Conservation (phyloP, 805 yeast genomes). For the Starmerella tilneyi region DNA sequence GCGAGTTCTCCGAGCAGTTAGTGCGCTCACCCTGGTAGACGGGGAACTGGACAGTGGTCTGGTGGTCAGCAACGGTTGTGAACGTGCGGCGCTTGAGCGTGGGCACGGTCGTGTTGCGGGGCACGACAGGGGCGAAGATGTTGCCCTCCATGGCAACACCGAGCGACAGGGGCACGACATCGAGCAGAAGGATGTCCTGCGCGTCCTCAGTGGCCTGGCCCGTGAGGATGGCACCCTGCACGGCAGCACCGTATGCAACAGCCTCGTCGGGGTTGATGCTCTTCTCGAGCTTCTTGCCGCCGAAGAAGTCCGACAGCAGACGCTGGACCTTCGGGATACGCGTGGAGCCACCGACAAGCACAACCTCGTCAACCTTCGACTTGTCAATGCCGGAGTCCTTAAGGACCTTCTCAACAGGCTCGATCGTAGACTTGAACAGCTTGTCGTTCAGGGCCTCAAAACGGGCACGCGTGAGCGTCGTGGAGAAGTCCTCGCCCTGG, state of each 20-base stretch:
- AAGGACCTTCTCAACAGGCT: constrained; percentile 90
- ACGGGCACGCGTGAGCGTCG: constrained; percentile 93
- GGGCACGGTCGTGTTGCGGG: constrained; percentile 99
- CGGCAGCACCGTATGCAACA: constrained; percentile 99
- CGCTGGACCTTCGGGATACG: constrained; percentile 98
- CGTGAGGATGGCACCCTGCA: constrained; percentile 96
- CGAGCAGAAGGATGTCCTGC: constrained; percentile 88
- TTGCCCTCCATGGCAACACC: constrained; percentile 99
- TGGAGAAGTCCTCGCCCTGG: constrained; percentile 92
- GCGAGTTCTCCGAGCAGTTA: constrained; percentile 93
- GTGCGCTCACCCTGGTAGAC: constrained; percentile 99
- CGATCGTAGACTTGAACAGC: constrained; percentile 84
- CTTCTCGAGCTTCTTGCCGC: constrained; percentile 93
- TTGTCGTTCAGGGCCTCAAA: constrained; percentile 93
- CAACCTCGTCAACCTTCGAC: constrained; percentile 83
- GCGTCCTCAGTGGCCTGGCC: constrained; percentile 87
- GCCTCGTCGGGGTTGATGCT: constrained; percentile 99
- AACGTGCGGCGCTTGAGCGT: constrained; percentile 97
- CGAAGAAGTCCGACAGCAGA: constrained; percentile 86
- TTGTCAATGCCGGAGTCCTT: constrained; percentile 83
- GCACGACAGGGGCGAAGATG: constrained; percentile 96
- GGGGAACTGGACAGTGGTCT: constrained; percentile 97
- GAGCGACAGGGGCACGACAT: constrained; percentile 94
- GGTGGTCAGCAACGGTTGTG: constrained; percentile 98
- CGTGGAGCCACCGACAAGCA: constrained; percentile 96